Percentiles rank a stretch among this genome's conserved stretches.
Conservation (phyloP, 2,329 filamentous ascomycete genomes). For the Trichoderma sp. region DNA sequence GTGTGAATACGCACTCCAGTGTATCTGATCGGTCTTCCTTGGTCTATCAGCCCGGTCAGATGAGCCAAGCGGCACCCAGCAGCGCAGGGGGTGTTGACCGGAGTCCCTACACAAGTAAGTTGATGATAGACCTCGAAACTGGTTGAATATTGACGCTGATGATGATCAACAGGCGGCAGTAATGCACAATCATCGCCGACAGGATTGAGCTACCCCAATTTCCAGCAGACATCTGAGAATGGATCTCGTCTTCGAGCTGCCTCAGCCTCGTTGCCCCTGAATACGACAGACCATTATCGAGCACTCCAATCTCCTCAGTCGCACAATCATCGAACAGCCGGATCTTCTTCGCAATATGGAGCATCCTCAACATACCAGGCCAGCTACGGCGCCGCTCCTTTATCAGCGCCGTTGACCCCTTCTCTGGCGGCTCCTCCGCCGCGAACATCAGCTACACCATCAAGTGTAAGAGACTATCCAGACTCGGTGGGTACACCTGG, state of each 20-base stretch:
- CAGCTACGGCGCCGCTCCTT: constrained; percentile 53
- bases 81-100: constrained; percentile 50
- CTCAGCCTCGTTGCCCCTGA: constrained; percentile 46
- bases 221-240: constrained; percentile 43
- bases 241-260: constrained; percentile 51
- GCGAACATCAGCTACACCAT: constrained; percentile 28
- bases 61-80: constrained; percentile 33
- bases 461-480: constrained; percentile 46
- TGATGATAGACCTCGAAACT: neutral
- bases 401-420: constrained; percentile 42
- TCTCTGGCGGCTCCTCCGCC: constrained; percentile 13
- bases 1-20: constrained; percentile 45
- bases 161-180: neutral
- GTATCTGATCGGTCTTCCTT: constrained; percentile 48
- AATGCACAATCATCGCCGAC: constrained; percentile 51
- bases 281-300: constrained; percentile 46
- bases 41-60: constrained; percentile 50
- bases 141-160: neutral
- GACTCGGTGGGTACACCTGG: constrained; percentile 52
- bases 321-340: neutral
- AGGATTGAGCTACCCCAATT: constrained; percentile 47
- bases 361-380: constrained; percentile 47
- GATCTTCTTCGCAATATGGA: constrained; percentile 41
- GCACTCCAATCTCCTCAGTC: constrained; percentile 21
- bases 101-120: constrained; percentile 52